Base-by-base conservation (phyloP, 768 basidiomycete species). In the Russula abietina region DNA sequence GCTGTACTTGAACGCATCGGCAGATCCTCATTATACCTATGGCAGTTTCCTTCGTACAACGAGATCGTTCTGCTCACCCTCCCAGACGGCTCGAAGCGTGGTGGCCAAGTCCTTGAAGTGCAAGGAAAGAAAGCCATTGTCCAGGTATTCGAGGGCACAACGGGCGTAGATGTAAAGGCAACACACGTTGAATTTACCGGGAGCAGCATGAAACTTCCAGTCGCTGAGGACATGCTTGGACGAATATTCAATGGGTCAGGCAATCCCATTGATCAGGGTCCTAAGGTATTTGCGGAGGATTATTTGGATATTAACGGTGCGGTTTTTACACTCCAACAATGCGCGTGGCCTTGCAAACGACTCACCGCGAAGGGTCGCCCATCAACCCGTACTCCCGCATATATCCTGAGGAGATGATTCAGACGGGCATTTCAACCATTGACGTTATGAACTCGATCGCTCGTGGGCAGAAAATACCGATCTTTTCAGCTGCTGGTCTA, bases 401-500 rank as follows among this genome's bases (percentile, higher is more conserved):
- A 78, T 98, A 99, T 79, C 97, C 97, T 64, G 97, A 98, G 77
- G 97, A 99, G 78, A 99, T 99, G 97, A 98, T 99, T 67, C 97
- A 99, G 76, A 99, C 97, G 39, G 97, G 97, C 76, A 98, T 98
- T 71, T 99, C 97, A 49, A 99, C 97, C 28, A 95, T 96, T 72
- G 93, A 96, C 73, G 85, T 85, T 48, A 96, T 96, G 93, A 95
- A 99, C 78, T 96, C 96, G 61, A 99, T 99, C 73, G 97, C 97
- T 64, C 93, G 97, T 78, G 97, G 97, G 14, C 97, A 99, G 77
- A 99, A 99, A 84, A 98, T 99, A 68, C 97, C 97, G 64, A 99
- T 99, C 73, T 99, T 99, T 81, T 98, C 94, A 54, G 97, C 97
- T 51, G 93, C 97, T 61, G 95, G 97, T 81, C 81, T 99, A 53